Evolutionary conservation across 2,329 filamentous ascomycete species (phyloP).

Genomic region (Epichloe sp.): DNA sequence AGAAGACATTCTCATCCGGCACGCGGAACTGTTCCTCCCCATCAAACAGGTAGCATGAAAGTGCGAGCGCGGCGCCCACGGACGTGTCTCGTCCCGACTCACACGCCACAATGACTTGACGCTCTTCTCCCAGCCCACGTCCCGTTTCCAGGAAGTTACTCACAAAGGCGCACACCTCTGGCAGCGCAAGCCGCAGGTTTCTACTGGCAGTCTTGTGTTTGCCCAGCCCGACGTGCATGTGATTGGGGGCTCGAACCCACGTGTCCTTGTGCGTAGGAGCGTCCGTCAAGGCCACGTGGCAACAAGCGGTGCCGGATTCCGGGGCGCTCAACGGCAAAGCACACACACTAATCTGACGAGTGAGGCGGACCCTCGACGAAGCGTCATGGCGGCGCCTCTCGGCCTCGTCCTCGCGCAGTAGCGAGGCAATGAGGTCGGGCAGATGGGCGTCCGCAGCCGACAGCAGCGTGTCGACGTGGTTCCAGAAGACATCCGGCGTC

Average conservation of each 20-base stretch:
- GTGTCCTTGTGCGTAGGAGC: slow-evolving; percentile 30
- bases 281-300: slow-evolving; percentile 30
- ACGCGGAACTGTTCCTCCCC: slow-evolving; percentile 39
- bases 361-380: slow-evolving; percentile 14
- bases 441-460: slow-evolving; percentile 51
- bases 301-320: slow-evolving; percentile 19
- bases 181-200: slow-evolving; percentile 61
- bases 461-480: slow-evolving; percentile 47
- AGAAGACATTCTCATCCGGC: slow-evolving; percentile 13
- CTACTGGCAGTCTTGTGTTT: slow-evolving; percentile 68
- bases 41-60: slow-evolving; percentile 62
- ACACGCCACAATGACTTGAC: slow-evolving; percentile 49
- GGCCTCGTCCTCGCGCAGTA: slow-evolving; percentile 14
- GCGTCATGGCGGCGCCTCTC: neutral
- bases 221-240: slow-evolving; percentile 50
- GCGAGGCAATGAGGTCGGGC: slow-evolving; percentile 31
- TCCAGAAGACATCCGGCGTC: slow-evolving; percentile 71
- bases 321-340: slow-evolving; percentile 15
- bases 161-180: slow-evolving; percentile 46
- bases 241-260: slow-evolving; percentile 23
- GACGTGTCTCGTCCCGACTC: slow-evolving; percentile 69
- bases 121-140: neutral
- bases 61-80: slow-evolving; percentile 60
- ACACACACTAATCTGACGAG: slow-evolving; percentile 24
- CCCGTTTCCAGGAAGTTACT: slow-evolving; percentile 20